Evolutionary conservation across 768 basidiomycete species (phyloP).

Genomic region (Artomyces pyxidatus): DNA sequence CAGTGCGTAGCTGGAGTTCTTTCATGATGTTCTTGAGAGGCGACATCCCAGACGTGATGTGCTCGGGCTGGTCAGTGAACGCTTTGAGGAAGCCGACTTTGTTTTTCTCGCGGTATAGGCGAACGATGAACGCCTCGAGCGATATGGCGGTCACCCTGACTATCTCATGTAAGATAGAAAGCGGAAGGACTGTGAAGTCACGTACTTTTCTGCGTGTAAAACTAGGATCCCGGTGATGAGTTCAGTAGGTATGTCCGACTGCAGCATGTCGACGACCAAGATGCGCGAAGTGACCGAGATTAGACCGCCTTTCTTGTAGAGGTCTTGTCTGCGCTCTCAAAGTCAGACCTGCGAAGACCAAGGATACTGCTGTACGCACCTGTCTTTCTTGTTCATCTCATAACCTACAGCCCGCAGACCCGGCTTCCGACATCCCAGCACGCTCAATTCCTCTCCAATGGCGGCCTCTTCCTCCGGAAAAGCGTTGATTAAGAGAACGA

Average conservation of each 20-base stretch:
- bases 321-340: constrained; percentile 42
- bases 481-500: constrained; percentile 81
- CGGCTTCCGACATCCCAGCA: constrained; percentile 85
- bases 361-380: constrained; percentile 42
- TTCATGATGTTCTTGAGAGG: constrained; percentile 91
- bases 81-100: constrained; percentile 89
- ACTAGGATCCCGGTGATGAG: constrained; percentile 87
- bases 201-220: constrained; percentile 84
- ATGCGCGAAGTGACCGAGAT: constrained; percentile 92
- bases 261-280: constrained; percentile 90
- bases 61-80: constrained; percentile 94
- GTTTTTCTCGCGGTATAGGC: constrained; percentile 87
- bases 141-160: constrained; percentile 74
- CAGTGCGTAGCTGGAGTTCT: constrained; percentile 81
- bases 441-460: constrained; percentile 86
- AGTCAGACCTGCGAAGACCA: not conserved
- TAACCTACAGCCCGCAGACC: constrained; percentile 77
- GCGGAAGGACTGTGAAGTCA: not conserved
- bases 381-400: constrained; percentile 71
- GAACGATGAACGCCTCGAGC: constrained; percentile 87
- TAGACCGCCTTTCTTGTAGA: constrained; percentile 85
- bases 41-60: constrained; percentile 86
- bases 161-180: not conserved
- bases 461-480: constrained; percentile 82
- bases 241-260: constrained; percentile 73